Percentiles rank a stretch among this genome's conserved stretches.
phyloP scores from a whole-genome alignment of 1,139 yeast genomes.

The Candida sp. region DNA sequence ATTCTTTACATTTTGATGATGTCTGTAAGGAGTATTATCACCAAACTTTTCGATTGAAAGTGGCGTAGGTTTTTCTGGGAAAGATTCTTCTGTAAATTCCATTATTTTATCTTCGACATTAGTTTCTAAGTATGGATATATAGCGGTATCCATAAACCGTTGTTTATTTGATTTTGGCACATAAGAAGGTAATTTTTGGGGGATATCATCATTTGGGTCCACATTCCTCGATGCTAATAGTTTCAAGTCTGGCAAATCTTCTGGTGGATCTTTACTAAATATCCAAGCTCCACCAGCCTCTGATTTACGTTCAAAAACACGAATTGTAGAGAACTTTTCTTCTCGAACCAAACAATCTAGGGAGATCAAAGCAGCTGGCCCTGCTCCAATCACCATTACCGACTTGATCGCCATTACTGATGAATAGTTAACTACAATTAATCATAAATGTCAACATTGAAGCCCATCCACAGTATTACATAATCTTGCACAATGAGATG shows the following conservation, averaged over 20 bases:
- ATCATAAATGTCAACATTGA: too few relatives aligned
- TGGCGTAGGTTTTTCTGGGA: slow-evolving; percentile 16
- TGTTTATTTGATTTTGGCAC: slow-evolving; percentile 27
- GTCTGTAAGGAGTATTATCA: slow-evolving; percentile 44
- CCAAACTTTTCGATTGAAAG: slow-evolving; percentile 15
- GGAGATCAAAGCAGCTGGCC: slow-evolving; percentile 64
- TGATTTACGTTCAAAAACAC: slow-evolving; percentile 41
- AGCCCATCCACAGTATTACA: not conserved
- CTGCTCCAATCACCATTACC: slow-evolving; percentile 61
- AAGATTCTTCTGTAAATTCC: slow-evolving; percentile 51
- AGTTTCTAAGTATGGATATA: slow-evolving; percentile 53
- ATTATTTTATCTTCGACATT: slow-evolving; percentile 58
- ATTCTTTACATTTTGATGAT: slow-evolving; percentile 42
- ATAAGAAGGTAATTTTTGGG: slow-evolving; percentile 15
- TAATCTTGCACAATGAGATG: not conserved
- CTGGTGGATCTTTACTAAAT: slow-evolving; percentile 20
- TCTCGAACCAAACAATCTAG: slow-evolving; percentile 52
- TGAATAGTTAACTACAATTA: too few relatives aligned
- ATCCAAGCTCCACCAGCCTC: slow-evolving; percentile 48
- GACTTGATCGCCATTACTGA: slow-evolving; percentile 14
- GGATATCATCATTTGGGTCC: slow-evolving; percentile 9
- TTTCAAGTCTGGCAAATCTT: slow-evolving; percentile 13
- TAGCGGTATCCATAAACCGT: slow-evolving; percentile 29
- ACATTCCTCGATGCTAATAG: slow-evolving; percentile 14
- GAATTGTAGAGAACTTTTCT: slow-evolving; percentile 36